phyloP scores from a whole-genome alignment of 208 protist genomes.

The Leishmania aethiopica region DNA sequence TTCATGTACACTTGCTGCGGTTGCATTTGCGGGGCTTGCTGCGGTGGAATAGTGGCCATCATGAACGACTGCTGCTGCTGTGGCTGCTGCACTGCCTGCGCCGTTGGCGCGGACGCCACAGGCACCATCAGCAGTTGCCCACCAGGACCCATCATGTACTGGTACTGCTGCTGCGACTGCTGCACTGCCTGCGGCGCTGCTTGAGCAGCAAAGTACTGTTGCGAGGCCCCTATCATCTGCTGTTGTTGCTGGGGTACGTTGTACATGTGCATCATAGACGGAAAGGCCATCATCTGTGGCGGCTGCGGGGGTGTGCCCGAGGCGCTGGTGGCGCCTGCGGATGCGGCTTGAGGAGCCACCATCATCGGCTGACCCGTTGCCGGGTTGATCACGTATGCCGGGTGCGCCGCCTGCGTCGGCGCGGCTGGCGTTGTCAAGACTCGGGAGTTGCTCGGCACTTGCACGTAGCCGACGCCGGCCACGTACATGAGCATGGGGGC shows the following conservation, averaged over 20 bases:
- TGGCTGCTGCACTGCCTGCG: background rate
- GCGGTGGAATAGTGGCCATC: slow-evolving; percentile 16
- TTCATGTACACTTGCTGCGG: slow-evolving; percentile 36
- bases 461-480: slow-evolving; percentile 32
- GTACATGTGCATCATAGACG: slow-evolving; percentile 23
- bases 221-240: slow-evolving; percentile 24
- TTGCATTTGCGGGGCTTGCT: slow-evolving; percentile 24
- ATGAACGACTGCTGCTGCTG: slow-evolving; percentile 25
- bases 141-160: slow-evolving; percentile 40
- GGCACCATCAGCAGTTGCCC: slow-evolving; percentile 46
- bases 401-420: slow-evolving; percentile 6
- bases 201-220: slow-evolving; percentile 30
- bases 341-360: slow-evolving; percentile 12
- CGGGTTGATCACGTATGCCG: slow-evolving; percentile 35
- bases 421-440: slow-evolving; percentile 11
- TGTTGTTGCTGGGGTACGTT: slow-evolving; percentile 30
- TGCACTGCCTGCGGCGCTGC: slow-evolving; percentile 14
- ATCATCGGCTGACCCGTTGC: slow-evolving; percentile 33
- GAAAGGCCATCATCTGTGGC: slow-evolving; percentile 24
- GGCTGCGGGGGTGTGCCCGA: slow-evolving; percentile 26
- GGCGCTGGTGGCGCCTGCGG: background rate
- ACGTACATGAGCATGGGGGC: slow-evolving; percentile 31
- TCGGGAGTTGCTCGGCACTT: slow-evolving; percentile 14
- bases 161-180: slow-evolving; percentile 35
- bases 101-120: slow-evolving; percentile 17